Conservation (phyloP, 2,329 filamentous ascomycete genomes). For the Fusarium euwallaceae region DNA sequence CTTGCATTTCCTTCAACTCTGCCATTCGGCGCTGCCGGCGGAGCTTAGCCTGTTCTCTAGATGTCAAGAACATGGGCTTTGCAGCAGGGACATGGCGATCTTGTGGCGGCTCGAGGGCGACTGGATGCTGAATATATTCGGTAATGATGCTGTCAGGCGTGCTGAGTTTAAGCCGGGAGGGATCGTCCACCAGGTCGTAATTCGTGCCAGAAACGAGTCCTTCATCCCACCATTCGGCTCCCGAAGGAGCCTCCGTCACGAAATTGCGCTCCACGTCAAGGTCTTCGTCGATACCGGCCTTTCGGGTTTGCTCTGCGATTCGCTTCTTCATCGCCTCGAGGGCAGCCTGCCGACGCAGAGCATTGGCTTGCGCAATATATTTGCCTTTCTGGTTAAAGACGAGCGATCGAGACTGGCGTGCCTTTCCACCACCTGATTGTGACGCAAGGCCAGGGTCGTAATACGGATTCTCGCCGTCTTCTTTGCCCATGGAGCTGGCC, state of each 20-base stretch:
- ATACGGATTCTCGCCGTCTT: constrained; percentile 75
- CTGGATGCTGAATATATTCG: constrained; percentile 91
- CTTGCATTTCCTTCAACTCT: constrained; percentile 94
- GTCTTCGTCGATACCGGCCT: constrained; percentile 94
- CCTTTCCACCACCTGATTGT: constrained; percentile 69
- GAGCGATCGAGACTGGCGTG: constrained; percentile 80
- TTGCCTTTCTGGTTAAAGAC: constrained; percentile 97
- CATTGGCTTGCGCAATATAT: constrained; percentile 95
- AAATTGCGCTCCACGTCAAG: constrained; percentile 91
- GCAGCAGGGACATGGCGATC: constrained; percentile 83
- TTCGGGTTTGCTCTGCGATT: constrained; percentile 88
- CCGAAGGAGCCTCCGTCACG: constrained; percentile 84
- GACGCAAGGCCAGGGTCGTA: constrained; percentile 78
- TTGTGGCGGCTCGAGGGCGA: constrained; percentile 90
- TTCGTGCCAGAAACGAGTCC: constrained; percentile 80
- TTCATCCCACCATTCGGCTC: constrained; percentile 98
- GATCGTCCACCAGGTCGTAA: constrained; percentile 78
- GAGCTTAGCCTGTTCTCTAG: constrained; percentile 91
- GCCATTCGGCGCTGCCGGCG: constrained; percentile 91
- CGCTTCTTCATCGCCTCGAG: constrained; percentile 95
- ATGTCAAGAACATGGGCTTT: constrained; percentile 93
- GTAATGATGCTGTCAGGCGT: constrained; percentile 90
- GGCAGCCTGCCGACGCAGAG: constrained; percentile 86
- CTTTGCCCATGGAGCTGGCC: constrained; percentile 30
- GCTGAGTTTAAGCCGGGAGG: constrained; percentile 77